Conservation (phyloP, 352 stramenopile genomes). For the Globisporangium yorkense region DNA sequence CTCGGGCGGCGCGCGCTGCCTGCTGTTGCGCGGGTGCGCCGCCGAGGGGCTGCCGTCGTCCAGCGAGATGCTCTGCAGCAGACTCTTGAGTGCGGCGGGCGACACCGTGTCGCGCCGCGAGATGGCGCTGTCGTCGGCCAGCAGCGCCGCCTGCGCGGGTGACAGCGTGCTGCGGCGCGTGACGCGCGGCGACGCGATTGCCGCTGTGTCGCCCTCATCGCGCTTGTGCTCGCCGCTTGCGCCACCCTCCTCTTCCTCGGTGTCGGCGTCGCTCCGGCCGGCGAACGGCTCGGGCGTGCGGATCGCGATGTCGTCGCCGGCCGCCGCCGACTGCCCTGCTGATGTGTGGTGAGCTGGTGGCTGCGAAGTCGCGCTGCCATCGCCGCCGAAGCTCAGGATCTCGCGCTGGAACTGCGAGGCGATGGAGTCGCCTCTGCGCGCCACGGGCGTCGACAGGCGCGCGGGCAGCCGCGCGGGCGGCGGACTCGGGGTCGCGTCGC, state of each 20-base stretch:
- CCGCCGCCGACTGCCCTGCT: not conserved
- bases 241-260: slow-evolving; percentile 4
- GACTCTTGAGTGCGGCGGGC: slow-evolving; percentile 23
- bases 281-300: slow-evolving; percentile 26
- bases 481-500: slow-evolving; percentile 4
- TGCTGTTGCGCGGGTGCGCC: not conserved
- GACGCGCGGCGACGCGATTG: slow-evolving; percentile 2
- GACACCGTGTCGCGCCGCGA: slow-evolving; percentile 29
- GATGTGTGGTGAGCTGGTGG: not conserved
- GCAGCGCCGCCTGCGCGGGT: slow-evolving; percentile 28
- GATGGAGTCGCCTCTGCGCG: slow-evolving; percentile 35
- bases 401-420: slow-evolving; percentile 57
- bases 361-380: not conserved
- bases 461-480: slow-evolving; percentile 12
- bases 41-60: slow-evolving; percentile 7
- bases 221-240: slow-evolving; percentile 1
- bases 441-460: slow-evolving; percentile 22
- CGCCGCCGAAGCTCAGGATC: slow-evolving; percentile 30
- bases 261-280: not conserved
- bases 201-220: not conserved
- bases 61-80: slow-evolving; percentile 21
- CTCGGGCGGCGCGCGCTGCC: not conserved
- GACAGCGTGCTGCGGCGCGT: slow-evolving; percentile 32
- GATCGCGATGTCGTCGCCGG: slow-evolving; percentile 20
- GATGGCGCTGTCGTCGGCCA: slow-evolving; percentile 19